Evolutionary conservation across 169 alveolate species (phyloP).

Genomic region (Sarcocystis neurona): DNA sequence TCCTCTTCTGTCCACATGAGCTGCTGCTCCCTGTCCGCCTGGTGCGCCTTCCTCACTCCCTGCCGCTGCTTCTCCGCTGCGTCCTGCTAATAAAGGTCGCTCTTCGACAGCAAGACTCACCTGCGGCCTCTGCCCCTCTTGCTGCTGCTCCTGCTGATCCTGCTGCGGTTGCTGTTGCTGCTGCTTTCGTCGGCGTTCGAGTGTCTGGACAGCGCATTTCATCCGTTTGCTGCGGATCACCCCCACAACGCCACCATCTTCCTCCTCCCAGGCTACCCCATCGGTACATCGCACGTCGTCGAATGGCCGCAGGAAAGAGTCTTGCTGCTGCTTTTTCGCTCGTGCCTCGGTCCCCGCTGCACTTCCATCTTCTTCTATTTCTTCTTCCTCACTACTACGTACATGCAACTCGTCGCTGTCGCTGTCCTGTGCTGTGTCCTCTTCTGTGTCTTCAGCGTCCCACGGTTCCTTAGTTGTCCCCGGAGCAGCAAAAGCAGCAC

Average conservation of each 20-base stretch:
- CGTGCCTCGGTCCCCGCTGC: too few species aligned
- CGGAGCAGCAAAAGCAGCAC: too few species aligned
- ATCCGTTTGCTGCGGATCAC: constrained; percentile 17
- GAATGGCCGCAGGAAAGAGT: too few species aligned
- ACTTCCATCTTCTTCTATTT: constrained; percentile 9
- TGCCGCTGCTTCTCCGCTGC: not conserved
- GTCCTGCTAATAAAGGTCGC: too few species aligned
- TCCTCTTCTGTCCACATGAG: not conserved
- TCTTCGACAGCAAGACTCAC: too few species aligned
- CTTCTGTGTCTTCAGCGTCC: not conserved
- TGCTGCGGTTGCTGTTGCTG: not conserved
- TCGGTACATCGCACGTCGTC: too few species aligned
- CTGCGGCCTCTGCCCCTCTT: not conserved
- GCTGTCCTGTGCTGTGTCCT: not conserved
- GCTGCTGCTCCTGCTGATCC: not conserved
- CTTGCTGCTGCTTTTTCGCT: not conserved
- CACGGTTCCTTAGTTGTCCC: too few species aligned
- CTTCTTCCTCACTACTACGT: not conserved
- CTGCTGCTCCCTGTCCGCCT: not conserved
- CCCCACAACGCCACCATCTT: not conserved
- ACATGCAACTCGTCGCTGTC: not conserved
- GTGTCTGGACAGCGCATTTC: not conserved
- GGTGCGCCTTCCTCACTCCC: not conserved
- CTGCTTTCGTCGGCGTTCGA: not conserved
- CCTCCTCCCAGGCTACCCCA: not conserved